phyloP scores from a whole-genome alignment of 2,329 filamentous ascomycete genomes.

The Aureobasidium sp. region DNA sequence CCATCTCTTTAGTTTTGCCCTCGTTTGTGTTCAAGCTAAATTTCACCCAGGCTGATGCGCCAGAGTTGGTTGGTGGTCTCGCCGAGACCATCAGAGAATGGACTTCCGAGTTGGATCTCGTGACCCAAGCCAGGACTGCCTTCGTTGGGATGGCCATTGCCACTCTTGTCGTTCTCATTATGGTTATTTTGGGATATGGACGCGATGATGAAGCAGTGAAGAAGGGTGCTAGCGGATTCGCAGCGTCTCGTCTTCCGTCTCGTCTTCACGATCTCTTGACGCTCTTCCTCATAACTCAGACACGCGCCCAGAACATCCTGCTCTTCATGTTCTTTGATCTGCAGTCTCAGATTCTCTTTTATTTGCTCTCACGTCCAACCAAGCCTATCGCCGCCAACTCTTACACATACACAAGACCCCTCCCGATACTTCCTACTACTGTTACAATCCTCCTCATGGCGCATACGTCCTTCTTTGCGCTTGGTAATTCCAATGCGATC shows the following conservation, averaged over 20 bases:
- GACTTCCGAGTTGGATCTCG: conserved; percentile 26
- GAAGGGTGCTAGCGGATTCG: neutral
- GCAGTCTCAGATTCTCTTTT: conserved; percentile 35
- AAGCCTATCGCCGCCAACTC: neutral
- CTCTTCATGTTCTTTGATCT: conserved; percentile 70
- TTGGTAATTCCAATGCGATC: conserved; percentile 88
- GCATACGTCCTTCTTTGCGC: conserved; percentile 78
- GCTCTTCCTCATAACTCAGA: conserved; percentile 80
- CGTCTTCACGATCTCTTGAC: conserved; percentile 60
- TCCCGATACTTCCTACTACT: conserved; percentile 34
- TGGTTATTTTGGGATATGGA: conserved; percentile 5
- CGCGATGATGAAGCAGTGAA: neutral
- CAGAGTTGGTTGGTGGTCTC: conserved; percentile 55
- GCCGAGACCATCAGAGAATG: conserved; percentile 28
- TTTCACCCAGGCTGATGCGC: conserved; percentile 81
- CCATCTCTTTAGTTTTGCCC: conserved; percentile 41
- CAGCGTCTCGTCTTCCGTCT: conserved; percentile 23
- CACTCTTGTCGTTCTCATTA: conserved; percentile 21
- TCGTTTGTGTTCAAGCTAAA: conserved; percentile 82
- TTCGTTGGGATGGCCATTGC: conserved; percentile 33
- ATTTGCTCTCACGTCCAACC: conserved; percentile 16
- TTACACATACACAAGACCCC: neutral
- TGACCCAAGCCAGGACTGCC: conserved; percentile 30
- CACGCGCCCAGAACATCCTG: conserved; percentile 75
- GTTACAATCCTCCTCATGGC: conserved; percentile 70